Percentiles rank a stretch among this genome's conserved stretches.
These are phyloP conservation scores for Infundibulicybe gibba DNA, from an alignment of 768 basidiomycete species.

Conservation along the genomic window DNA sequence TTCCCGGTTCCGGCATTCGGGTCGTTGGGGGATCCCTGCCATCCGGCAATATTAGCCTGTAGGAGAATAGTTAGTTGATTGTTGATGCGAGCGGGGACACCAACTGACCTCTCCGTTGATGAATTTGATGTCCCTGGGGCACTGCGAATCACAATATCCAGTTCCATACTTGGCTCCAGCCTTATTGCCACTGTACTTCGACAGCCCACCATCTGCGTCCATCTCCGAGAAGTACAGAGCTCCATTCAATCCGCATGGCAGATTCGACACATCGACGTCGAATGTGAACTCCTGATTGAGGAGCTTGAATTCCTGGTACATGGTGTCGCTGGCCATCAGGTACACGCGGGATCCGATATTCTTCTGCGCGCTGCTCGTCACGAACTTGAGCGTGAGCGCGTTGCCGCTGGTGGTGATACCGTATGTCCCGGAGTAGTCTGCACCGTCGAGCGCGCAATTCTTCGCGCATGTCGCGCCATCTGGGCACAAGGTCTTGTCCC, in stretches of 20 bases:
- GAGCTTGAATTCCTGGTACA: constrained; percentile 49
- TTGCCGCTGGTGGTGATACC: constrained; percentile 31
- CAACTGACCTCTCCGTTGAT: constrained; percentile 49
- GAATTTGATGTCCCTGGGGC: constrained; percentile 60
- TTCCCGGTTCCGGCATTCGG: constrained; percentile 34
- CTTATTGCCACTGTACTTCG: constrained; percentile 48
- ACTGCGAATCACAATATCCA: constrained; percentile 67
- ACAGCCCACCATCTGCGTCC: constrained; percentile 53
- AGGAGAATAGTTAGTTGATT: not conserved
- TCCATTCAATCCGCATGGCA: constrained; percentile 59
- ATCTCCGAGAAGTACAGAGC: constrained; percentile 60
- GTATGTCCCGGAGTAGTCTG: constrained; percentile 31
- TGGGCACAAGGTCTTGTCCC: constrained; percentile 34
- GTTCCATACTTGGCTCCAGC: constrained; percentile 54
- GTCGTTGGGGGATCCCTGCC: constrained; percentile 23
- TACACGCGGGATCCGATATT: constrained; percentile 31
- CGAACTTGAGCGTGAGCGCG: constrained; percentile 28
- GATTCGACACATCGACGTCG: constrained; percentile 55
- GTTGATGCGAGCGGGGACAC: not conserved
- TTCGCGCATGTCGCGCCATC: constrained; percentile 27
- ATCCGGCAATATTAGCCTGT: constrained; percentile 32
- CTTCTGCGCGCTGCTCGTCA: constrained; percentile 16
- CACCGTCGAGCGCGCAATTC: constrained; percentile 15
- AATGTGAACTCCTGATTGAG: constrained; percentile 56
- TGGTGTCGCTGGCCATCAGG: constrained; percentile 38